Evolutionary conservation across 345 rosid species (phyloP).

Genomic region (Adansonia digitata): DNA sequence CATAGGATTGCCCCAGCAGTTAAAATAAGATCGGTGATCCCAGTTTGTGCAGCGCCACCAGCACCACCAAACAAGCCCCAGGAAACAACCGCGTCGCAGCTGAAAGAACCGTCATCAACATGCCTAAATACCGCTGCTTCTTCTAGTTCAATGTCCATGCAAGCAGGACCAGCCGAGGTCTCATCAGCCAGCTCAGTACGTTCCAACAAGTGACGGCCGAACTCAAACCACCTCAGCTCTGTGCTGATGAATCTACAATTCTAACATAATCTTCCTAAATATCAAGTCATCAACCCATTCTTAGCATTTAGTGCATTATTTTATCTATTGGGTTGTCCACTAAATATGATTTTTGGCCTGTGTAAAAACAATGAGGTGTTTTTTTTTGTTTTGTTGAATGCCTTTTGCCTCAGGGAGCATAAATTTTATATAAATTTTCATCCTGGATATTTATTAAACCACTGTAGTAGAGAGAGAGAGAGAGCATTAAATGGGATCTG

Average conservation of each 20-base stretch:
- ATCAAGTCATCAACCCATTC: slow-evolving; percentile 7
- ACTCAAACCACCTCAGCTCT: slow-evolving; percentile 19
- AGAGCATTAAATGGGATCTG: slow-evolving; percentile 42
- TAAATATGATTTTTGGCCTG: slow-evolving; percentile 18
- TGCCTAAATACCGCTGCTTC: neutral
- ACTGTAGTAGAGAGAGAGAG: slow-evolving; percentile 28
- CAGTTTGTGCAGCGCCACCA: slow-evolving; percentile 68
- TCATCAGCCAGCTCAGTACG: slow-evolving; percentile 1
- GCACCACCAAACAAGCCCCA: slow-evolving; percentile 12
- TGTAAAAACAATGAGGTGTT: neutral
- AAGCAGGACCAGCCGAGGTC: slow-evolving; percentile 18
- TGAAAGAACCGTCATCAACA: slow-evolving; percentile 16
- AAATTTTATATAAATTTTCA: slow-evolving; percentile 5
- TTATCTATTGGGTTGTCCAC: slow-evolving; percentile 8
- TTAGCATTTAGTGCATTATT: slow-evolving; percentile 5
- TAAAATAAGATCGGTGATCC: slow-evolving; percentile 68
- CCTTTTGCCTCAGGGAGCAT: neutral
- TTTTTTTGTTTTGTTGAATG: neutral
- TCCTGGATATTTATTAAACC: slow-evolving; percentile 18
- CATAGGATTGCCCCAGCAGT: slow-evolving; percentile 56
- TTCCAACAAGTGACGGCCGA: slow-evolving; percentile 23
- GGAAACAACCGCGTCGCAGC: slow-evolving; percentile 1
- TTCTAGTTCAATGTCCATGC: slow-evolving; percentile 12
- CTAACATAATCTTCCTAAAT: neutral
- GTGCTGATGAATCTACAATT: slow-evolving; percentile 36